Base-by-base conservation (phyloP, 495 filamentous ascomycete species). In the Aspergillus homomorphus region DNA sequence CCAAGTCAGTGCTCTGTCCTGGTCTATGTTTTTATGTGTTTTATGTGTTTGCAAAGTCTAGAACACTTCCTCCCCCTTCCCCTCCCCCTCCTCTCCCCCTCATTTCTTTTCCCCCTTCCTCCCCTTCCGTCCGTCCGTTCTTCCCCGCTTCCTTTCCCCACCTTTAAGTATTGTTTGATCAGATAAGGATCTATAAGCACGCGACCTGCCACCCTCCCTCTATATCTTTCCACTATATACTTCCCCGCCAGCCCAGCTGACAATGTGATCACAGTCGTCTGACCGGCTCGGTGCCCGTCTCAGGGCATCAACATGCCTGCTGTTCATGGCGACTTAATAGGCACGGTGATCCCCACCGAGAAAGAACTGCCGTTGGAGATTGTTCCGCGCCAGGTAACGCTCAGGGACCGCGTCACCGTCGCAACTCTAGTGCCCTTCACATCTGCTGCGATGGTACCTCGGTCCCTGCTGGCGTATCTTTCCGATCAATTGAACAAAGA, bases 351-450 rank as follows among this genome's bases (percentile, higher is more conserved):
- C 66, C 82, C 66, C 53, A 77, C 54, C 65, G 78, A 67, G 76
- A 78, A 63, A 26, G 73, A 83, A n/a, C 78, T 92, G 46, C 89
- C 91, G 51, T 64, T 77, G 2, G 82, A 84, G 57, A 86, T 98
- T 62, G 73, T 77, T 41, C 87, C 91, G 22, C 88, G 91, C 58
- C 88, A 90, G 70, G 91, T 98, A 30, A 96, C 88, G 1, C 85
- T 98, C 45, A 83, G 92, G 51, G 93, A 98, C 67, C 85, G 92
- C 44, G 86, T 93, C 53, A 96, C 92, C 4, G 84, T 91, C 54
- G 94, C 94, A 18, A 96, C 94, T 8, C 80, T 98, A 54, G 82
- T 98, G 45, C 94, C 94, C 9, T 92, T 97, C 70, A 84, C 86
- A 33, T 88, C 89, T 19, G 79, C 82, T 23, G 77, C 83, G 51